phyloP scores from a whole-genome alignment of 164 flowering plant species.

The Aristolochia contorta region DNA sequence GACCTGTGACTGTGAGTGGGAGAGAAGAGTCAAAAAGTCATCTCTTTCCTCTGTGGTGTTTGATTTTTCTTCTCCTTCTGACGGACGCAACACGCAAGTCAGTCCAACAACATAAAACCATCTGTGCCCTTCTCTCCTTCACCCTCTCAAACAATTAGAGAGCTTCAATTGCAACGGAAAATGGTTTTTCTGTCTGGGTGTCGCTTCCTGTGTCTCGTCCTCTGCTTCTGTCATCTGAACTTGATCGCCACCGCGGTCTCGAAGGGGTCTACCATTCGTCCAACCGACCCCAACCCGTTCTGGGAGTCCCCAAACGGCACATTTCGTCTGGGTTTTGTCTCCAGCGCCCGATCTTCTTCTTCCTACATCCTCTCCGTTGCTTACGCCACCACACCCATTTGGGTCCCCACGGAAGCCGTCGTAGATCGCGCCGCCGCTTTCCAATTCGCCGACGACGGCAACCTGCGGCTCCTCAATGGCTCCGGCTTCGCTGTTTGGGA shows the following conservation, averaged over 20 bases:
- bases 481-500: constrained; percentile 22
- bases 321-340: constrained; percentile 29
- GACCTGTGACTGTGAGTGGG: too few species aligned
- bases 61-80: too few species aligned
- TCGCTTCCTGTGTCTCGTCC: not conserved
- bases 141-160: too few species aligned
- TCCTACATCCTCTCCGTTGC: constrained; percentile 16
- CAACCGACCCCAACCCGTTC: not conserved
- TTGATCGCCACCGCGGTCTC: constrained; percentile 1
- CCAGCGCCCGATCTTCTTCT: constrained; percentile 7
- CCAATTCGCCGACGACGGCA: constrained; percentile 19
- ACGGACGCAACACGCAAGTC: too few species aligned
- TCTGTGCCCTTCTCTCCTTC: not conserved
- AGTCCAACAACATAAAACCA: too few species aligned
- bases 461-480: constrained; percentile 27
- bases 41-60: too few species aligned
- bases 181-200: not conserved
- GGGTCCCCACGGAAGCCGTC: constrained; percentile 16
- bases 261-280: constrained; percentile 4
- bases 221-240: not conserved
- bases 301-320: constrained; percentile 27
- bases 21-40: too few species aligned
- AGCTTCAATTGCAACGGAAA: not conserved
- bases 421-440: constrained; percentile 18
- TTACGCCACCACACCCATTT: constrained; percentile 14